A percentile compares a stretch with the other conserved stretches of the same genome.
These are phyloP conservation scores for Cadophora malorum DNA, from an alignment of 2,329 filamentous ascomycete species.

Conservation along the genomic window DNA sequence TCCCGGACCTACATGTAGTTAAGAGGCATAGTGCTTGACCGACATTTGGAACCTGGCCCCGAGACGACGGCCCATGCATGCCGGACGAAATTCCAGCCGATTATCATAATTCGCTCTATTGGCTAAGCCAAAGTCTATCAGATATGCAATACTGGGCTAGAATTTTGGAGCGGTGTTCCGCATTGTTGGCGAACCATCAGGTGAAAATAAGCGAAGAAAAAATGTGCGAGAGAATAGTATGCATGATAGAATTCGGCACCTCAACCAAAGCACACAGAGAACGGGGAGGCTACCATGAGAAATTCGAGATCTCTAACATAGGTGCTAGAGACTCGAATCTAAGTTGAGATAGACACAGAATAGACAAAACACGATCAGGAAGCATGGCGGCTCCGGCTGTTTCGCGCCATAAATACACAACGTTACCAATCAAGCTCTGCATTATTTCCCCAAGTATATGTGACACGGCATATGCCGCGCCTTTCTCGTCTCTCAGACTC, in stretches of 20 bases:
- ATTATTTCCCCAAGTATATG: not conserved
- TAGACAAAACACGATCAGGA: not conserved
- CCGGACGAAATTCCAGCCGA: not conserved
- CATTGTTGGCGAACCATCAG: not conserved
- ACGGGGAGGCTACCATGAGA: not conserved
- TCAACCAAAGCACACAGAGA: too few species aligned
- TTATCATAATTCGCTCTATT: not conserved
- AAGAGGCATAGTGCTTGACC: not conserved
- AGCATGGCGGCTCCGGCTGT: not conserved
- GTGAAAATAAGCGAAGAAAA: not conserved
- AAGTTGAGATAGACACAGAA: too few species aligned
- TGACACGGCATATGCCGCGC: not conserved
- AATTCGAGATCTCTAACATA: too few species aligned
- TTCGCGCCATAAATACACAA: not conserved
- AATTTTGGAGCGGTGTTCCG: not conserved
- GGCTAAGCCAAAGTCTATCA: not conserved
- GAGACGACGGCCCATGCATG: not conserved
- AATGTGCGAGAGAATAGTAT: not conserved
- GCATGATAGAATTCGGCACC: too few species aligned
- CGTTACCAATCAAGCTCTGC: not conserved
- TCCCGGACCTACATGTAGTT: not conserved
- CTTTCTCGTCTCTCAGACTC: not conserved
- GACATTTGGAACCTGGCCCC: constrained; percentile 5
- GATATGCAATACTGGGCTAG: not conserved
- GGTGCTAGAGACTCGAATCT: too few species aligned